Evolutionary conservation across 768 basidiomycete genomes (phyloP), one percentile per base, ranked within the genome.

Genomic region (Mycena rebaudengoi): DNA sequence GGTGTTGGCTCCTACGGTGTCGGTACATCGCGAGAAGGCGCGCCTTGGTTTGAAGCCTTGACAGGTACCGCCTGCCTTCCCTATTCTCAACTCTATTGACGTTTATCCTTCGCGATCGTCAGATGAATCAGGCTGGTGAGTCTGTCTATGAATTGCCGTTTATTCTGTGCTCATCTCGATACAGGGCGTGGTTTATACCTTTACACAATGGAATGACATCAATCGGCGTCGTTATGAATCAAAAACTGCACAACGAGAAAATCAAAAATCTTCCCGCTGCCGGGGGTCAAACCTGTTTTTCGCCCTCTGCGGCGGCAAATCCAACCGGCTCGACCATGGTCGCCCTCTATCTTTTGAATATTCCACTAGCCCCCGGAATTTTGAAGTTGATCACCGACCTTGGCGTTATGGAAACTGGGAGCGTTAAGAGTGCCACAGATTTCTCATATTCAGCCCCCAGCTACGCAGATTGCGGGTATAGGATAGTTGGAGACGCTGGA

Each of bases 41-140:
- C 88, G 0, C 88, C 88, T 11, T 88, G 86, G 85, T 89, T 90
- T 66, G 91, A 93, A 73, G 88, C 91, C 6, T 75, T 92, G 41
- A 87, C 85, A 70, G 90, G 91, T 86, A 13, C n/a, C n/a, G 21
- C 2, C 40, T 69, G 12, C n/a, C 45, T 30, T 20, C 25, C 52
- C 48, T 37, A 33, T 7, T 44, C 26, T 26, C n/a, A 29, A 51
- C 30, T 16, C 14, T 41, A 29, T 20, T 44, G 25, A 58, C 44
- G 26, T 44, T 35, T 29, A 20, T 48, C 26, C 28, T 56, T 57
- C 58, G 33, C 33, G 28, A 35, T 14, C 11, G 60, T n/a, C n/a
- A 89, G 89, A 90, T 64, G 86, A 88, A 73, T 85, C 87, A 18
- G 89, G 89, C 6, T 90, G 89, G 66, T 64, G 7, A 23, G 62